phyloP scores from a whole-genome alignment of 1,139 yeast species.

The Candida freyschussii region DNA sequence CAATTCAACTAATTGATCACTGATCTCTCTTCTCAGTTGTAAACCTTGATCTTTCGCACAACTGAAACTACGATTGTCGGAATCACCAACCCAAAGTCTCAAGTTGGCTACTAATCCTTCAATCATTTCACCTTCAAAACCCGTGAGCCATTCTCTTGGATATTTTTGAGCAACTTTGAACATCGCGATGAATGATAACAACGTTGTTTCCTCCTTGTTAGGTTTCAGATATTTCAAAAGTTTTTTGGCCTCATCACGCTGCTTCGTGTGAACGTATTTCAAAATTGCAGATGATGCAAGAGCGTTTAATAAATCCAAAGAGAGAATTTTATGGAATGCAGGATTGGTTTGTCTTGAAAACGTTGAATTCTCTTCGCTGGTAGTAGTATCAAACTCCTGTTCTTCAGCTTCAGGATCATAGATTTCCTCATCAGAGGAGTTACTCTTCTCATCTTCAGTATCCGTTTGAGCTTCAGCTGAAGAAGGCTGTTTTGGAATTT shows the following conservation, averaged over 20 bases:
- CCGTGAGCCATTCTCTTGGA: conserved; percentile 23
- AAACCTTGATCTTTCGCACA: conserved; percentile 20
- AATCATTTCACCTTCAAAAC: conserved; percentile 12
- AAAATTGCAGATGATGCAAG: conserved; percentile 22
- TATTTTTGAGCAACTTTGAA: conserved; percentile 23
- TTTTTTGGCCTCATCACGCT: conserved; percentile 14
- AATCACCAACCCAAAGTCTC: conserved; percentile 26
- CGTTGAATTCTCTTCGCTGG: conserved; percentile 8
- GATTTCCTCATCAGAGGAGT: conserved; percentile 5
- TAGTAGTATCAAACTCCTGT: conserved; percentile 3
- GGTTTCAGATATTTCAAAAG: conserved; percentile 18
- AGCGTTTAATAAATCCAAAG: conserved; percentile 23
- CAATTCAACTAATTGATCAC: conserved; percentile 23
- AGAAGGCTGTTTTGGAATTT: conserved; percentile 2
- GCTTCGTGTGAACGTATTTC: conserved; percentile 18
- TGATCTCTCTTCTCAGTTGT: conserved; percentile 24
- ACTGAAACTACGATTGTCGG: conserved; percentile 18
- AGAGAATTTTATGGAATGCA: conserved; percentile 18
- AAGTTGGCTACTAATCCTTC: conserved; percentile 19
- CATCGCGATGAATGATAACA: conserved; percentile 24
- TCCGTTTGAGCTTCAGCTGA: too few relatives aligned
- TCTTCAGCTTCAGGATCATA: conserved; percentile 6
- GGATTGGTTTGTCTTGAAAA: too few relatives aligned
- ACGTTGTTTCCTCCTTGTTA: conserved; percentile 18
- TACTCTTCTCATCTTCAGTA: too few relatives aligned